These are phyloP conservation scores for Leucocoprinus birnbaumii DNA, from an alignment of 768 basidiomycete species.

Conservation along the genomic window DNA sequence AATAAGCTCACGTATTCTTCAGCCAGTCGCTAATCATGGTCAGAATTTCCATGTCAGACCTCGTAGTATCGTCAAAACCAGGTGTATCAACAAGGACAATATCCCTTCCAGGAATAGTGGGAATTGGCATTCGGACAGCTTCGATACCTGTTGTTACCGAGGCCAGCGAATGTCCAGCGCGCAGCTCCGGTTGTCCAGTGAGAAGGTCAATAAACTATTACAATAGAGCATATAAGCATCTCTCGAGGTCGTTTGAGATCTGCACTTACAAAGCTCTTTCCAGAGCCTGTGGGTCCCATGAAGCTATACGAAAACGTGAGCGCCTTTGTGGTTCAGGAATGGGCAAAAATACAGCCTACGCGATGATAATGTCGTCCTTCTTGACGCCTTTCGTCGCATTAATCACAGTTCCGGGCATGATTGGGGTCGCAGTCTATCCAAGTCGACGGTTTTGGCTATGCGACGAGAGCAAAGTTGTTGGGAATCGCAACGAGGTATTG, in stretches of 20 bases:
- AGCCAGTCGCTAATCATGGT: slow-evolving; percentile 23
- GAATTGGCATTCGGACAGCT: background rate
- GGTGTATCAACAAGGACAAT: slow-evolving; percentile 1
- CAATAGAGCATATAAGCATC: background rate
- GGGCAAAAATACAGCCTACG: background rate
- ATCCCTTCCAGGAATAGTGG: background rate
- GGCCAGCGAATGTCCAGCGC: background rate
- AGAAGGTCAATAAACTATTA: background rate
- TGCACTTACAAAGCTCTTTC: background rate
- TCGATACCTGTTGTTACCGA: background rate
- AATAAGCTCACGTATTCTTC: slow-evolving; percentile 18
- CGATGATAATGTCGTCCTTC: background rate
- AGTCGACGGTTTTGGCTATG: no score
- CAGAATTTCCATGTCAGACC: slow-evolving; percentile 22
- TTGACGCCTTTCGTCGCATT: no score
- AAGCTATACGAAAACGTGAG: background rate
- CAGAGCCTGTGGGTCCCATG: background rate
- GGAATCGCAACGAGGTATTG: no score
- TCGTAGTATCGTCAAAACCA: slow-evolving; percentile 21
- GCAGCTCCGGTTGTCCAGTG: background rate
- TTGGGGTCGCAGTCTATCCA: no score
- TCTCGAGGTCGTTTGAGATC: background rate
- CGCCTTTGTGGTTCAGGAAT: background rate
- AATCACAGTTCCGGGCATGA: no score
- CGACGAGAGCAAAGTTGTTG: no score